Conservation (phyloP, 257 asterid genomes). For the Jacaranda mimosifolia region DNA sequence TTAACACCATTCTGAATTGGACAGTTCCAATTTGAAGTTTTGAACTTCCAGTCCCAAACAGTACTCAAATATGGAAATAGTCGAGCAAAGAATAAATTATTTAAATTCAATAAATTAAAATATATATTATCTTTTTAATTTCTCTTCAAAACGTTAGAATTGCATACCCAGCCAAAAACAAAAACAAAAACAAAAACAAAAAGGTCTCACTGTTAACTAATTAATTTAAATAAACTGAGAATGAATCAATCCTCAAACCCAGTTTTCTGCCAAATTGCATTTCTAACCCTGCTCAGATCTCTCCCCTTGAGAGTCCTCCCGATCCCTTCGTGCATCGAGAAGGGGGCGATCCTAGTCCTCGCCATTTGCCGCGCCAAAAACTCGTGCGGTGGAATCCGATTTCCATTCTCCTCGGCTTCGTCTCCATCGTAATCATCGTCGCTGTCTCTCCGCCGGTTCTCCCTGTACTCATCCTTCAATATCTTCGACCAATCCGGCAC, state of each 20-base stretch:
- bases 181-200: neutral
- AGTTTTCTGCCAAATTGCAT: constrained; percentile 88
- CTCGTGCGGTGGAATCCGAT: constrained; percentile 85
- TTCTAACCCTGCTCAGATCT: constrained; percentile 86
- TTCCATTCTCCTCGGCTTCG: constrained; percentile 42
- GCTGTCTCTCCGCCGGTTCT: constrained; percentile 55
- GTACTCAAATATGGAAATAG: neutral
- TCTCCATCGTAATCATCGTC: constrained; percentile 55
- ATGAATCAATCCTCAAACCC: constrained; percentile 76
- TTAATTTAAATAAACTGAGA: neutral
- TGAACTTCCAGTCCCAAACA: neutral
- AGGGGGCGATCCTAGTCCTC: constrained; percentile 64
- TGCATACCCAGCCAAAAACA: neutral
- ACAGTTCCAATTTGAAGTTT: neutral
- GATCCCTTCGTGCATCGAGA: constrained; percentile 84
- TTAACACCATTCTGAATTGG: no score
- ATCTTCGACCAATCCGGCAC: constrained; percentile 96
- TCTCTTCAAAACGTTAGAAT: neutral
- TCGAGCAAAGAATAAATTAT: neutral
- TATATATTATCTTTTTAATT: no score
- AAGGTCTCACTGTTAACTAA: neutral
- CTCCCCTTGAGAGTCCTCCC: constrained; percentile 91
- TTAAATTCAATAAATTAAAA: neutral
- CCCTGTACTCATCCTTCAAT: constrained; percentile 72
- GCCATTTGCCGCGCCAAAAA: constrained; percentile 63